A percentile compares a stretch with the other conserved stretches of the same genome.
phyloP scores from a whole-genome alignment of 306 rosid genomes.

The Trifolium fragiferum region DNA sequence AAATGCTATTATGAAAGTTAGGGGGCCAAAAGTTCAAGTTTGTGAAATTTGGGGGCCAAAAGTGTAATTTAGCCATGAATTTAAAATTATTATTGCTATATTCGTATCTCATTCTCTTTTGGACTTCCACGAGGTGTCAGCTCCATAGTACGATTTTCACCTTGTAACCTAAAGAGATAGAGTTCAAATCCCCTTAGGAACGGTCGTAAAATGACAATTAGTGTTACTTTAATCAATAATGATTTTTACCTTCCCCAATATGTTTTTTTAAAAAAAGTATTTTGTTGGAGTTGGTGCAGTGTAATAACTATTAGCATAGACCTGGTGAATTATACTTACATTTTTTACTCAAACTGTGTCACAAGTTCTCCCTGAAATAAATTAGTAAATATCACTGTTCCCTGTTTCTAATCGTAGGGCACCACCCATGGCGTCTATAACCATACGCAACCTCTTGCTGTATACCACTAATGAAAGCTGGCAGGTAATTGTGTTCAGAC shows the following conservation, averaged over 20 bases:
- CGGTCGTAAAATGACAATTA: neutral
- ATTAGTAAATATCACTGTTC: constrained; percentile 37
- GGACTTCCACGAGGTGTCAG: constrained; percentile 2
- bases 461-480: constrained; percentile 91
- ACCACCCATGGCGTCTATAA: constrained; percentile 92
- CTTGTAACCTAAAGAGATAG: neutral
- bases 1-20: too few species aligned
- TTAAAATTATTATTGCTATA: constrained; percentile 28
- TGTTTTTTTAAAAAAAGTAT: too few species aligned
- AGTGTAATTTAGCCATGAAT: too few species aligned
- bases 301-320: constrained; percentile 28
- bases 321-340: constrained; percentile 8
- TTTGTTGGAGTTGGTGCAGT: constrained; percentile 22
- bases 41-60: too few species aligned
- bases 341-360: constrained; percentile 24
- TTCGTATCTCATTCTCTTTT: constrained; percentile 16
- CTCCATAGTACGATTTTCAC: neutral
- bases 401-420: constrained; percentile 59
- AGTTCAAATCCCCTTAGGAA: neutral
- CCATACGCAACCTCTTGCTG: constrained; percentile 76
- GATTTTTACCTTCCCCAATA: neutral
- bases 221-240: neutral
- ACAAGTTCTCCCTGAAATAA: constrained; percentile 17
- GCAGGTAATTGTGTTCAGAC: constrained; percentile 63
- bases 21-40: too few species aligned